Percentiles rank a stretch among this genome's conserved stretches.
phyloP scores from a whole-genome alignment of 805 yeast genomes.

The Ogataea kodamae region DNA sequence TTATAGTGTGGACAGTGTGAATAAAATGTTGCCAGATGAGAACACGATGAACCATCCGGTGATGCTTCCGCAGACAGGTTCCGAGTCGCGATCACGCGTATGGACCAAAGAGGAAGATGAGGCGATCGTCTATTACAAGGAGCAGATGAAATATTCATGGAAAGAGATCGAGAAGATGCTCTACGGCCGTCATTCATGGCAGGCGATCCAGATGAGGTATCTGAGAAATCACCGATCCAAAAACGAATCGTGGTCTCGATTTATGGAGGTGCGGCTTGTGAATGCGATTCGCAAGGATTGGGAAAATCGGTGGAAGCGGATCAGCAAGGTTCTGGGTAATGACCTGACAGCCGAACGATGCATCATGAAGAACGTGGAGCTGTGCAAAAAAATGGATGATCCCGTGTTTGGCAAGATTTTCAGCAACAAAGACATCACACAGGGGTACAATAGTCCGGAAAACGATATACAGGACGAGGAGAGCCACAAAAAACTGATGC shows the following conservation, averaged over 20 bases:
- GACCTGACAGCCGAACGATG: conserved; percentile 32
- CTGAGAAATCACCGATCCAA: conserved; percentile 38
- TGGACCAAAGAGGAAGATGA: conserved; percentile 39
- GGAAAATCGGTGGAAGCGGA: conserved; percentile 39
- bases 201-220: conserved; percentile 46
- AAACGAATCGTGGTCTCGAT: conserved; percentile 34
- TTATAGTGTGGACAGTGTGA: not conserved
- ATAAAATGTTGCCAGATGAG: not conserved
- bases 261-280: conserved; percentile 33
- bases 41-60: not conserved
- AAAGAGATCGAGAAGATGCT: conserved; percentile 34
- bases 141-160: conserved; percentile 37
- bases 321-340: conserved; percentile 32
- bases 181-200: conserved; percentile 38
- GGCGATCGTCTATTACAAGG: conserved; percentile 36
- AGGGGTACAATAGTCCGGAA: conserved; percentile 25
- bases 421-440: conserved; percentile 27
- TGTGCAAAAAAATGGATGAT: conserved; percentile 32
- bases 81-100: conserved; percentile 12
- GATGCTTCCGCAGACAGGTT: not conserved
- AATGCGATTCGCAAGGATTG: conserved; percentile 36
- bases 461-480: conserved; percentile 33
- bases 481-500: conserved; percentile 32
- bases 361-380: conserved; percentile 28
- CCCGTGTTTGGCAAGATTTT: conserved; percentile 26